Evolutionary conservation across 306 rosid species (phyloP).

Genomic region (Inga laurina): DNA sequence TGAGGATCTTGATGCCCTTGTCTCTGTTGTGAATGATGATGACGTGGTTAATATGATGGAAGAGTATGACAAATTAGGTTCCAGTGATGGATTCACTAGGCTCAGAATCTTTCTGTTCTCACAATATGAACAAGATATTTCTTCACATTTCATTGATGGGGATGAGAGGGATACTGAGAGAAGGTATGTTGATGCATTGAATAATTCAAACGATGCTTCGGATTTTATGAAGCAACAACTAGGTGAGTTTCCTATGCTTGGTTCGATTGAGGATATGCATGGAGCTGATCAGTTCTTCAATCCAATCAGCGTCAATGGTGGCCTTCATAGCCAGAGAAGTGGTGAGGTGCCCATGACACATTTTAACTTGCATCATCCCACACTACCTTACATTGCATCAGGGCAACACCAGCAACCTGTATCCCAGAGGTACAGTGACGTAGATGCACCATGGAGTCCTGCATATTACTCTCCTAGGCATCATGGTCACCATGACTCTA

Average conservation of each 20-base stretch:
- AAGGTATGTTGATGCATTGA: conserved; percentile 91
- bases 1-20: conserved; percentile 98
- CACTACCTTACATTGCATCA: conserved; percentile 58
- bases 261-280: conserved; percentile 64
- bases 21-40: conserved; percentile 93
- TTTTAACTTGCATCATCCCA: conserved; percentile 63
- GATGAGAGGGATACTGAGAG: conserved; percentile 87
- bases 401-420: conserved; percentile 71
- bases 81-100: conserved; percentile 90
- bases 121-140: conserved; percentile 70
- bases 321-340: conserved; percentile 77
- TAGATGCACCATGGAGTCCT: conserved; percentile 89
- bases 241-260: conserved; percentile 56
- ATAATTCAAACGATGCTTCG: conserved; percentile 69
- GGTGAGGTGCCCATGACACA: conserved; percentile 60
- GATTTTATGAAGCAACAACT: conserved; percentile 71
- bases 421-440: conserved; percentile 72
- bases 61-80: conserved; percentile 95
- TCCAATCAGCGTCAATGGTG: conserved; percentile 60
- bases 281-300: conserved; percentile 64
- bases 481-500: conserved; percentile 67
- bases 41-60: conserved; percentile 99
- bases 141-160: conserved; percentile 74
- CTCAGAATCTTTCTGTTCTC: conserved; percentile 91
- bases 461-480: conserved; percentile 91